phyloP scores from a whole-genome alignment of 345 rosid genomes.

The Eucalyptus polyanthemos region DNA sequence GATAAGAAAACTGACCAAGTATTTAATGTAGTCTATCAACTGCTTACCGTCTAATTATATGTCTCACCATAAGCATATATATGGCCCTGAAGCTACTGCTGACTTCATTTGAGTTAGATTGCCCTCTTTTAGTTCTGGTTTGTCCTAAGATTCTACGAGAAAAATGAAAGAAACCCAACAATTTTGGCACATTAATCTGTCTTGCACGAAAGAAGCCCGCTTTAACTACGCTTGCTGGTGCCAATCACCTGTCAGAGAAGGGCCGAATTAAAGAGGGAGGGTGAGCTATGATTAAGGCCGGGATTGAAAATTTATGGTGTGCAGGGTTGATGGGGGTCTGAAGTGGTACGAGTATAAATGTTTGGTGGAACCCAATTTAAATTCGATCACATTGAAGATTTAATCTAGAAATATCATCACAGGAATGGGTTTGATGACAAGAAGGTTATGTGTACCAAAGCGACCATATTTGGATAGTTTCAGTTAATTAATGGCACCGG shows the following conservation, averaged over 20 bases:
- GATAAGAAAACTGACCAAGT: background rate
- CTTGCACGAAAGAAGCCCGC: background rate
- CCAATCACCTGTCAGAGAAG: background rate
- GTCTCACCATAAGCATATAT: background rate
- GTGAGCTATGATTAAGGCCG: background rate
- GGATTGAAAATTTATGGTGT: background rate
- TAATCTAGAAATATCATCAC: background rate
- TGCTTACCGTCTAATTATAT: background rate
- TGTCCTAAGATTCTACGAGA: background rate
- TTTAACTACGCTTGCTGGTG: background rate
- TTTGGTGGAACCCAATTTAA: background rate
- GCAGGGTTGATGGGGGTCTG: background rate
- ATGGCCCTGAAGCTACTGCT: background rate
- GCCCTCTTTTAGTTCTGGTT: background rate
- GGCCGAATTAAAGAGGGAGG: background rate
- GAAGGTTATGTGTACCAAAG: background rate
- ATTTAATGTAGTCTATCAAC: background rate
- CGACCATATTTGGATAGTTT: background rate
- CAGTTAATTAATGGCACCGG: background rate
- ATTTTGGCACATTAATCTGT: background rate
- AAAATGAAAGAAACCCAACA: background rate
- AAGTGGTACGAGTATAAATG: background rate
- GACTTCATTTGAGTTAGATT: background rate
- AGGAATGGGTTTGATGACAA: background rate
- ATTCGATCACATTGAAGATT: background rate